These are phyloP conservation scores for Acer saccharum DNA, from an alignment of 345 rosid genomes.

Conservation along the genomic window DNA sequence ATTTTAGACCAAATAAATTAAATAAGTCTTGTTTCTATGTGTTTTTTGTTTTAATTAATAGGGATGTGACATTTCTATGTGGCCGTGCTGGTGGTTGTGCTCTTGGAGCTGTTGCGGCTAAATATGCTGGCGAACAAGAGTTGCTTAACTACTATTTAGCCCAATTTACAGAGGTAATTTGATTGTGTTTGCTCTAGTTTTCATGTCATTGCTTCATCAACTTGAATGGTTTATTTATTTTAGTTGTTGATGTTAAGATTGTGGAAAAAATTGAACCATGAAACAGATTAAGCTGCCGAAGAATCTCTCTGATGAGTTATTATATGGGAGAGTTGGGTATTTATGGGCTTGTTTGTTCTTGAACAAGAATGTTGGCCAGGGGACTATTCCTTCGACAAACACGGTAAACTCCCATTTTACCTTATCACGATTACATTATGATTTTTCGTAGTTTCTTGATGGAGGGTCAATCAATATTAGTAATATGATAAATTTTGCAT, in stretches of 20 bases:
- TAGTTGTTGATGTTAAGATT: background rate
- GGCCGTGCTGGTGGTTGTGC: slow-evolving; percentile 72
- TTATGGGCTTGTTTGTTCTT: slow-evolving; percentile 66
- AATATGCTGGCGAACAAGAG: slow-evolving; percentile 43
- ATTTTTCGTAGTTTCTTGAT: background rate
- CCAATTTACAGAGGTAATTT: slow-evolving; percentile 45
- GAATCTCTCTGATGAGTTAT: slow-evolving; percentile 51
- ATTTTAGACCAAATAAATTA: background rate
- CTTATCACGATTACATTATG: background rate
- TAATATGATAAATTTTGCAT: slow-evolving; percentile 15
- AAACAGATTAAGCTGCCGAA: slow-evolving; percentile 56
- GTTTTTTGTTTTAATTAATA: slow-evolving; percentile 6
- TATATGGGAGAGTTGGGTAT: slow-evolving; percentile 69
- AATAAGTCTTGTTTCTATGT: background rate
- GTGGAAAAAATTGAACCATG: slow-evolving; percentile 1
- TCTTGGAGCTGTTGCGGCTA: slow-evolving; percentile 70
- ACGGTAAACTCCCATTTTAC: slow-evolving; percentile 34
- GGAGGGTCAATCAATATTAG: background rate
- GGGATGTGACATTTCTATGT: slow-evolving; percentile 62
- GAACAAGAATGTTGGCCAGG: slow-evolving; percentile 50
- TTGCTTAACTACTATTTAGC: slow-evolving; percentile 40
- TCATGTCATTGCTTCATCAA: background rate
- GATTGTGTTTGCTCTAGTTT: slow-evolving; percentile 3
- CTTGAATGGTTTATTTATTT: background rate
- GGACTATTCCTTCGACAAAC: slow-evolving; percentile 42